Percentiles rank a stretch among this genome's conserved stretches.
Evolutionary conservation across 2,329 filamentous ascomycete genomes (phyloP).

Genomic region (Chrysoporthe puriensis): DNA sequence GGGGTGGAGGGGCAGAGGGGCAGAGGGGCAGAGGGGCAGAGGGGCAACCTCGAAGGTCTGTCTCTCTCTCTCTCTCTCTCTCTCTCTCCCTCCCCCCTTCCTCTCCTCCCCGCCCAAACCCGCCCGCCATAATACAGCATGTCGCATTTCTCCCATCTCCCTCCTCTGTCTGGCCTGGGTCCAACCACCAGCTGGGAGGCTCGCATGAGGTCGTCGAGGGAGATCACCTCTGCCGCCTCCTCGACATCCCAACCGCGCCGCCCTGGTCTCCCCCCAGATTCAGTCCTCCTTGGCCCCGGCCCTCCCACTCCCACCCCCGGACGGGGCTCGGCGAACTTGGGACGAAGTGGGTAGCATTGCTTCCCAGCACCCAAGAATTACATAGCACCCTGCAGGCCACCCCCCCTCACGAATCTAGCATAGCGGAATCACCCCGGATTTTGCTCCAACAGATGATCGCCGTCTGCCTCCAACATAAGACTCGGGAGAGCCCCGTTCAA

Average conservation of each 20-base stretch:
- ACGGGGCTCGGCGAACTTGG: background rate
- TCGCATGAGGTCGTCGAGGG: background rate
- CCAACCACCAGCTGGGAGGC: too few species aligned
- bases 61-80: too few species aligned
- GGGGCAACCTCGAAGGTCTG: too few species aligned
- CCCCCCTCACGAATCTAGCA: slow-evolving; percentile 17
- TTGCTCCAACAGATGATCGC: slow-evolving; percentile 25
- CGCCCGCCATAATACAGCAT: too few species aligned
- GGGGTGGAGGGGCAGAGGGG: too few species aligned
- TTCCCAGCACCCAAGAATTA: background rate
- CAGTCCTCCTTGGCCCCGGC: background rate
- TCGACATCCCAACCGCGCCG: background rate
- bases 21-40: too few species aligned
- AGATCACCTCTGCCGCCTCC: background rate
- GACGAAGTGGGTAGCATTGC: slow-evolving; percentile 10
- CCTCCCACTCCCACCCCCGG: background rate
- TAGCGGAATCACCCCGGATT: slow-evolving; percentile 28
- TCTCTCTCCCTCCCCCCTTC: too few species aligned
- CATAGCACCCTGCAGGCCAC: background rate
- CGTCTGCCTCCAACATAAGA: slow-evolving; percentile 27
- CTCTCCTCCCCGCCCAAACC: too few species aligned
- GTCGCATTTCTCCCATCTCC: too few species aligned
- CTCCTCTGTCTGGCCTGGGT: too few species aligned
- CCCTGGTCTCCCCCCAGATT: background rate
- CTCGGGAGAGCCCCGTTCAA: slow-evolving; percentile 16